These are phyloP conservation scores for Colletotrichum sp. DNA, from an alignment of 2,329 filamentous ascomycete species.

Conservation along the genomic window DNA sequence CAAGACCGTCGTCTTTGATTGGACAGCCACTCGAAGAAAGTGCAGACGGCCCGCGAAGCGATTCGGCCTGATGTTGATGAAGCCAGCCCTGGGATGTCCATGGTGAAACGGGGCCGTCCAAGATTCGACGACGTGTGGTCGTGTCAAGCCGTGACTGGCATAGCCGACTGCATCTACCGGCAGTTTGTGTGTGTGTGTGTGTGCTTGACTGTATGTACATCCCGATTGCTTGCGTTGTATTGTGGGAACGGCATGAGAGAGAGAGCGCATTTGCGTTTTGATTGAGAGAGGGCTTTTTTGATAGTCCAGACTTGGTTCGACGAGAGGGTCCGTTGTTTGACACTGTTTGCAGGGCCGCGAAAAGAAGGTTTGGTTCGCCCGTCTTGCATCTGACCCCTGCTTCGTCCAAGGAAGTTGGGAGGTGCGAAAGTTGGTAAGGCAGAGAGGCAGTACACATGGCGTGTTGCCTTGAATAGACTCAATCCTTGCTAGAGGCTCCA, in stretches of 20 bases:
- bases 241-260: not conserved
- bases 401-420: not conserved
- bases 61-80: conserved; percentile 8
- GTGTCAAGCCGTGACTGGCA: conserved; percentile 13
- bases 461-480: not conserved
- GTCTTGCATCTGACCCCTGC: not conserved
- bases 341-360: not conserved
- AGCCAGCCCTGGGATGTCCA: not conserved
- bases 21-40: not conserved
- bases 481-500: not conserved
- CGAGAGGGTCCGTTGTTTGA: not conserved
- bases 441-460: not conserved
- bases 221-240: not conserved
- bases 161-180: not conserved
- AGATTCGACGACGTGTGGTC: conserved; percentile 13
- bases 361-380: not conserved
- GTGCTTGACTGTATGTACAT: not conserved
- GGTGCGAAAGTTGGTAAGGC: not conserved
- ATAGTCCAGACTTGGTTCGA: not conserved
- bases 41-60: not conserved
- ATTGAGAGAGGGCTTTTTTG: not conserved
- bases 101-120: conserved; percentile 1
- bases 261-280: not conserved
- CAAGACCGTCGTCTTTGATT: not conserved
- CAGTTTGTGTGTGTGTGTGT: not conserved